A percentile compares a stretch with the other conserved stretches of the same genome.
phyloP scores from a whole-genome alignment of 192 early-diverging fungal species.

The Entomortierella beljakovae region DNA sequence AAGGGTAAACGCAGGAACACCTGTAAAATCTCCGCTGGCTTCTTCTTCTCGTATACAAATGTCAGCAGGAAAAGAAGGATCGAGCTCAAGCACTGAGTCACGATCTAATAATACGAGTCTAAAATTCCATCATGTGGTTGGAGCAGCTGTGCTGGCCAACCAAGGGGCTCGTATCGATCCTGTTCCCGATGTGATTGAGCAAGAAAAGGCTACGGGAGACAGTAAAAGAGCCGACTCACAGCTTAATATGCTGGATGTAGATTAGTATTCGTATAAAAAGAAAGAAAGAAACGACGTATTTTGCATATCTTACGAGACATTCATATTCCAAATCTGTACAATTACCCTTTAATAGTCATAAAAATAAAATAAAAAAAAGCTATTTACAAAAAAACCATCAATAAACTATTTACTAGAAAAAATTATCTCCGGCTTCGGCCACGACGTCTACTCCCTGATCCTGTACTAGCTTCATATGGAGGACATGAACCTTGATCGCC shows the following conservation, averaged over 20 bases:
- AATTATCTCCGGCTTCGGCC: neutral
- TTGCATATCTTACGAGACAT: no score
- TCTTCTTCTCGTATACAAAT: no score
- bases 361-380: neutral
- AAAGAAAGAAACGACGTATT: no score
- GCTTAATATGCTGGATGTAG: neutral
- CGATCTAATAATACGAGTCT: neutral
- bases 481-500: conserved; percentile 49
- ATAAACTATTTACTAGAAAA: neutral
- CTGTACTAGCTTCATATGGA: conserved; percentile 32
- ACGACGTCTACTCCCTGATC: conserved; percentile 19
- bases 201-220: neutral
- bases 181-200: neutral
- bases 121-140: conserved; percentile 44
- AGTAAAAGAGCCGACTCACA: conserved; percentile 10
- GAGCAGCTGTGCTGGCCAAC: conserved; percentile 24
- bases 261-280: no score
- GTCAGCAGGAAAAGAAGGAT: neutral
- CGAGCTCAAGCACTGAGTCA: neutral
- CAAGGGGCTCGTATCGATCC: neutral
- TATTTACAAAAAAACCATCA: neutral
- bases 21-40: no score
- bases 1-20: neutral
- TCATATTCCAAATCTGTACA: no score
- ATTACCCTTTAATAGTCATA: neutral